phyloP scores from a whole-genome alignment of 2,329 filamentous ascomycete genomes.

The Aaosphaeria pasadenensis region DNA sequence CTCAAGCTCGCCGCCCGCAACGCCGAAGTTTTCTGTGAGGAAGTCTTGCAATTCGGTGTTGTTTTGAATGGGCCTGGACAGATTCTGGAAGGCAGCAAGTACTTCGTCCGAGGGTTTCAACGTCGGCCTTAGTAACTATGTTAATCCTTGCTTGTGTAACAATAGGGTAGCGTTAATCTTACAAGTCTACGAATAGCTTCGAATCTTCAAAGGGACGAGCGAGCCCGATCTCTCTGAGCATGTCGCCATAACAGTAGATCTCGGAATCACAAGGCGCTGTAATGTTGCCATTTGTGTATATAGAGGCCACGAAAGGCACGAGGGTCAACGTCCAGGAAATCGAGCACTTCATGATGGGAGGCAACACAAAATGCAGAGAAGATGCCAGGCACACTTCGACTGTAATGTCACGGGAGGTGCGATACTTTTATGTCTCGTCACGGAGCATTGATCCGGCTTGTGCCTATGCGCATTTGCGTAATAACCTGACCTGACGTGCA shows the following conservation, averaged over 20 bases:
- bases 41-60: slow-evolving; percentile 62
- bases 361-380: too few species aligned
- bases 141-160: neutral
- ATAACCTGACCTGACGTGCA: too few species aligned
- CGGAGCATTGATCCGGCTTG: too few species aligned
- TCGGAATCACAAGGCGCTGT: slow-evolving; percentile 65
- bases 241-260: slow-evolving; percentile 65
- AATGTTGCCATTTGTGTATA: slow-evolving; percentile 60
- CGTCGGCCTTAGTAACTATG: slow-evolving; percentile 51
- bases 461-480: too few species aligned
- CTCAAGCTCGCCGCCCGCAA: slow-evolving; percentile 62
- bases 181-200: slow-evolving; percentile 66
- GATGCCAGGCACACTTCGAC: too few species aligned
- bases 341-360: too few species aligned
- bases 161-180: slow-evolving; percentile 1
- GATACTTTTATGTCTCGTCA: too few species aligned
- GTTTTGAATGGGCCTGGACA: slow-evolving; percentile 61
- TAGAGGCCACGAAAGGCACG: slow-evolving; percentile 32
- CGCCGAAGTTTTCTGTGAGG: slow-evolving; percentile 60
- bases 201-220: slow-evolving; percentile 64
- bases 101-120: slow-evolving; percentile 59
- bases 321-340: neutral
- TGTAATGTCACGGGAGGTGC: too few species aligned
- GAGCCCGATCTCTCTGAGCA: slow-evolving; percentile 61
- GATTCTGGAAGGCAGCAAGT: slow-evolving; percentile 57